Base-by-base conservation (phyloP, 805 yeast species). In the Nakazawaea wickerhamii region DNA sequence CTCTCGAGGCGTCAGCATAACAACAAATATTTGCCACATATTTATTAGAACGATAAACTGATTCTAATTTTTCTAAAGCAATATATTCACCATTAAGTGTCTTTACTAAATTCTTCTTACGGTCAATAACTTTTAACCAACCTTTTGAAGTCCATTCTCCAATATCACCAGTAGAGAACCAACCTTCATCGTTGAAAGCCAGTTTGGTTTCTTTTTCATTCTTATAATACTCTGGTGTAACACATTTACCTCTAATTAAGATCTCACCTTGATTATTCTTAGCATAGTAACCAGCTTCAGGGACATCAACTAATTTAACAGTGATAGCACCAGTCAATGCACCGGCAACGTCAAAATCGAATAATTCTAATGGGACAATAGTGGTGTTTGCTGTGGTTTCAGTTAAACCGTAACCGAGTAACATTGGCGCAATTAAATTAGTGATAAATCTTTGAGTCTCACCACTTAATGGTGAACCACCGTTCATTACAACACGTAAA, bases 111-210 rank as follows among this genome's bases (percentile, higher is more conserved):
- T 93, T 93, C 80, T 93, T 93, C 72, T 79, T 86, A 61, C 99
- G 84, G 68, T 93, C 99, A 61, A 93, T 85, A 48, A 93, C 71
- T 59, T 75, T 79, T 58, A 93, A 71, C 45, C 79, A 81, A 51
- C 98, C 98, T 50, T 71, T 73, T 21, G 78, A 47, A 33, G 90
- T 75, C 95, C 96, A 88, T 70, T 87, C 89, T 59, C 91, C 96
- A 64, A 93, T 88, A 63, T 93, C 99, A 64, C 99, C 99, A 26
- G 98, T 93, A 60, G 71, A 75, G 71, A 93, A 93, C 97, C 97
- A 93, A 19, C 90, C 95, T 47, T 83, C 84, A 41, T 79, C 72
- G 36, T 73, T 70, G 55, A 84, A 79, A 1, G 95, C 86, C 15
- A 64, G 77, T 37, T 69, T 63, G 15, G 96, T 91, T 66, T 90